Conservation (phyloP, 306 rosid genomes). For the Dryas octopetala region DNA sequence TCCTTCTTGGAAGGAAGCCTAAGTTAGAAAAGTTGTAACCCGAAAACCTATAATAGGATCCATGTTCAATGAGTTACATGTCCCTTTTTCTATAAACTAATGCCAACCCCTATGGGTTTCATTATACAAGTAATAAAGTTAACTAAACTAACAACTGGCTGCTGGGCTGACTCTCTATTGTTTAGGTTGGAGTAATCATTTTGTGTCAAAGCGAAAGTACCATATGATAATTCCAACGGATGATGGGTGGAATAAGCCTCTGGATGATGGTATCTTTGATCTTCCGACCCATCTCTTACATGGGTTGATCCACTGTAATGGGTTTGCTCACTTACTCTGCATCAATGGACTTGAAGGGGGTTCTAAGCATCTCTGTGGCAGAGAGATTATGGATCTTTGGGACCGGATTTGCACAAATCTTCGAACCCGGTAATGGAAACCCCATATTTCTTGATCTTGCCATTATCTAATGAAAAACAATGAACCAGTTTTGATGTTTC, state of each 20-base stretch:
- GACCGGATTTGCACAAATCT: constrained; percentile 71
- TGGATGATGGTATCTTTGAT: constrained; percentile 52
- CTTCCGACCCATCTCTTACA: constrained; percentile 63
- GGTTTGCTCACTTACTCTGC: constrained; percentile 78
- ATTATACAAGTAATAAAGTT: background rate
- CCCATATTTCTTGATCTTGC: background rate
- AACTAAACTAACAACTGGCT: no score
- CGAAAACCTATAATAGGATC: background rate
- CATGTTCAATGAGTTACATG: background rate
- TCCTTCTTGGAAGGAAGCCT: background rate
- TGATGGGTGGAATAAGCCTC: constrained; percentile 66
- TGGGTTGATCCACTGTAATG: constrained; percentile 79
- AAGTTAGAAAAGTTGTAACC: background rate
- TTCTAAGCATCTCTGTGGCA: constrained; percentile 69
- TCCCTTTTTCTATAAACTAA: background rate
- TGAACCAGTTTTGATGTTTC: constrained; percentile 6
- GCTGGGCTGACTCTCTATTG: background rate
- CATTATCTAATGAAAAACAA: background rate
- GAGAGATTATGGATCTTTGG: constrained; percentile 88
- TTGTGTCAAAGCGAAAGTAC: constrained; percentile 70
- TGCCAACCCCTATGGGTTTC: background rate
- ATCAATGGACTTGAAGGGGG: constrained; percentile 82
- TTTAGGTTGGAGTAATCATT: constrained; percentile 90
- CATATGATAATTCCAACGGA: constrained; percentile 76
- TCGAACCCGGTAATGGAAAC: constrained; percentile 48